Evolutionary conservation across 225 moss, liverwort and hornwort genomes (phyloP), one percentile per base, ranked within the genome.

Genomic region (Bryum argenteum): DNA sequence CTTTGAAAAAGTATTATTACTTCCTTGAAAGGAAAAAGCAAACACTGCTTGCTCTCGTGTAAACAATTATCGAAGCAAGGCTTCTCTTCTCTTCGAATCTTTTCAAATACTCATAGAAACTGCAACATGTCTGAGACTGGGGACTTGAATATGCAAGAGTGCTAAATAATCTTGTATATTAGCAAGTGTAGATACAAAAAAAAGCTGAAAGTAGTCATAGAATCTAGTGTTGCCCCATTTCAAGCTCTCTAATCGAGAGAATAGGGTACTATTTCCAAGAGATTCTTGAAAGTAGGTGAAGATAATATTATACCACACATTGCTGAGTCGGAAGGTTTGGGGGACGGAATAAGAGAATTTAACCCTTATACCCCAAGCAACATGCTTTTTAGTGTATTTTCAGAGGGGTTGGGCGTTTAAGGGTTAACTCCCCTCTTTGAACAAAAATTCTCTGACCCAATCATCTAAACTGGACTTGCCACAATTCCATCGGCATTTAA

Each of bases 101-200:
- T 71, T 57, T 77, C 77, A 53, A 77, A 73, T 51, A 44, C 63
- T 58, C 65, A 58, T 15, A 81, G 72, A 69, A 81, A 81, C 20
- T 59, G 81, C 69, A 73, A 26, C 18, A 81, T 39, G 45, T 71
- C 73, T 24, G 55, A 52, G 64, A 69, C 69, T 73, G 59, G 20
- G 76, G 57, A 57, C 61, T 73, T 20, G 59, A 73, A 73, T 81
- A 77, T 51, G 77, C 72, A 69, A 74, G 53, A 33, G 5, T 33
- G 5, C 33, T 33, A 4, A 33, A 28, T 3, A 33, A 4, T 33
- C 33, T 33, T n/a, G 7, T 6, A 33, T 5, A 33, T 0, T 6
- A 33, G 4, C 33, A 33, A 33, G 33, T 33, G 33, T 33, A 33
- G 14, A 2, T 15, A 26, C 0, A 47, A 19, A n/a, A 24, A 10